Evolutionary conservation across 331 rosid species (phyloP).

Genomic region (Erythrophleum ivorense): DNA sequence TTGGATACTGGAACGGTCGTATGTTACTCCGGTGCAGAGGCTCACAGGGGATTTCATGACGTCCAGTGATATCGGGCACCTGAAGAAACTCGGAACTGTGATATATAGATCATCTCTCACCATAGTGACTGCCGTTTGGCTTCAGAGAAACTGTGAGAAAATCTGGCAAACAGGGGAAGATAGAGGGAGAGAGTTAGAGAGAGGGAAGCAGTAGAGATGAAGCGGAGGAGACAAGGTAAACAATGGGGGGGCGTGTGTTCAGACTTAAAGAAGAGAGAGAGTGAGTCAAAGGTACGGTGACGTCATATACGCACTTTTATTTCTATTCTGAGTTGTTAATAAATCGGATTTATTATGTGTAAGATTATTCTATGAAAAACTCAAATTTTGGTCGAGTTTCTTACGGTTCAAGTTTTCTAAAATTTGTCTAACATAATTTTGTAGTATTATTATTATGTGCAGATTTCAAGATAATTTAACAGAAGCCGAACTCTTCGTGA

Average conservation of each 20-base stretch:
- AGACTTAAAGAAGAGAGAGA: slow-evolving; percentile 51
- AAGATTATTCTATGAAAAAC: too few species aligned
- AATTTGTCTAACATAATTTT: too few species aligned
- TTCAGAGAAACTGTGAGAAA: neutral
- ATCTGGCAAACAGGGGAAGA: neutral
- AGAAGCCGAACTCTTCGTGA: too few species aligned
- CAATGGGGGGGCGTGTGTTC: slow-evolving; percentile 47
- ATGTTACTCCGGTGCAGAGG: slow-evolving; percentile 83
- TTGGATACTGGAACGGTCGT: slow-evolving; percentile 91
- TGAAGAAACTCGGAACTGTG: slow-evolving; percentile 67
- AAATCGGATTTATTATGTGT: neutral
- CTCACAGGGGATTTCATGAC: slow-evolving; percentile 88
- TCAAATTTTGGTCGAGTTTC: too few species aligned
- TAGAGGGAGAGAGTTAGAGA: neutral
- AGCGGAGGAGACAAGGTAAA: slow-evolving; percentile 22
- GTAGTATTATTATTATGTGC: too few species aligned
- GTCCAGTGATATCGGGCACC: slow-evolving; percentile 78
- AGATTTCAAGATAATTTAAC: too few species aligned
- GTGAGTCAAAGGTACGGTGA: slow-evolving; percentile 83
- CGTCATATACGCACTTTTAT: slow-evolving; percentile 46
- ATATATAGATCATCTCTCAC: slow-evolving; percentile 64
- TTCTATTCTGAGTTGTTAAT: neutral
- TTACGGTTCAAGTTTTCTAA: too few species aligned
- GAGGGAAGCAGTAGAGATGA: slow-evolving; percentile 19
- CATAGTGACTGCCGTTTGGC: slow-evolving; percentile 49